Evolutionary conservation across 2,329 filamentous ascomycete genomes (phyloP).

Genomic region (Pseudocercospora pini-densiflorae): DNA sequence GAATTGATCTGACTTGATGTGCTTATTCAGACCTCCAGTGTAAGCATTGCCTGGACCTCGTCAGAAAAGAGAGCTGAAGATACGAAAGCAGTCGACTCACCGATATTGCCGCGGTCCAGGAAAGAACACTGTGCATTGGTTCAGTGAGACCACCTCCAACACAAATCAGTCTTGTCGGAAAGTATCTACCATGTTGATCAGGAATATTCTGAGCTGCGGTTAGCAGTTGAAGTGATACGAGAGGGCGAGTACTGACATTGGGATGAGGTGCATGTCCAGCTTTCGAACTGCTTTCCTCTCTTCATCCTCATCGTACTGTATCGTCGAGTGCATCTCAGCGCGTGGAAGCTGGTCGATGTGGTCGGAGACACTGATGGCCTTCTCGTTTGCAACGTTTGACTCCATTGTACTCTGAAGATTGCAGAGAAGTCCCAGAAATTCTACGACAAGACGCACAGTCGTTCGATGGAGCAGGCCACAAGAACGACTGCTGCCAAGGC

Average conservation of each 20-base stretch:
- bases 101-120: slow-evolving; percentile 34
- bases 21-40: slow-evolving; percentile 46
- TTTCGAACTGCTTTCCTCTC: slow-evolving; percentile 35
- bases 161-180: too few relatives aligned
- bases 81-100: slow-evolving; percentile 24
- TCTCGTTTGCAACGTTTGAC: not conserved
- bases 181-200: not conserved
- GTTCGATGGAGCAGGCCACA: too few relatives aligned
- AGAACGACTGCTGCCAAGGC: not conserved
- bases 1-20: slow-evolving; percentile 54
- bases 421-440: too few relatives aligned
- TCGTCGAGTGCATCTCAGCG: not conserved
- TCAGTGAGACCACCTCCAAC: slow-evolving; percentile 19
- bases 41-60: slow-evolving; percentile 39
- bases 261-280: slow-evolving; percentile 33
- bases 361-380: not conserved
- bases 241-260: slow-evolving; percentile 14
- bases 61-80: not conserved
- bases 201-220: not conserved
- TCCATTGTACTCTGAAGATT: not conserved
- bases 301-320: slow-evolving; percentile 8
- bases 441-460: too few relatives aligned
- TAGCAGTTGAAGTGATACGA: not conserved
- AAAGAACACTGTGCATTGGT: slow-evolving; percentile 33
- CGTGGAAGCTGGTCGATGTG: slow-evolving; percentile 5